Evolutionary conservation across 345 rosid species (phyloP), one percentile per base, ranked within the genome.

Genomic region (Hypericum perforatum): DNA sequence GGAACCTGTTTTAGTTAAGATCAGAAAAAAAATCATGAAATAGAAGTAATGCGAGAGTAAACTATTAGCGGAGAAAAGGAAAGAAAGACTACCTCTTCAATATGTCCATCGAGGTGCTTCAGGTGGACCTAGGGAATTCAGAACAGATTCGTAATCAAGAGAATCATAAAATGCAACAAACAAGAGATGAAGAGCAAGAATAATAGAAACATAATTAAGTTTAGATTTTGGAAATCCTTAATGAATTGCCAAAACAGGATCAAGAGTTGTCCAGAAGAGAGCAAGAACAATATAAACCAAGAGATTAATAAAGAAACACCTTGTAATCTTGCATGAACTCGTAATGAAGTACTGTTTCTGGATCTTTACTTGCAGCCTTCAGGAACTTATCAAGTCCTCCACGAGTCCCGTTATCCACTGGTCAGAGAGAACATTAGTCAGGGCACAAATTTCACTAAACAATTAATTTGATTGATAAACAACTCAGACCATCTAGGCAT

Each of bases 301-400:
- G 57, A 42, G 12, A 53, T 52, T 11, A 49, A 43, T 43, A 9
- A 43, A 58, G 22, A 65, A 48, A 57, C 63, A 87, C 96, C 98
- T 91, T 91, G 77, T 87, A 91, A 70, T 91, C 97, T 76, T 90
- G 97, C 97, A 90, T 90, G 70, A 86, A 90, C 78, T 90, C 97
- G 15, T 90, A 90, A 63, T 86, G 95, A 47, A 86, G 85, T 72
- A 91, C 98, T 10, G 94, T 91, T 70, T 86, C 92, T 37, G 96
- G 96, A 56, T 84, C 92, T 64, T 70, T 73, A 73, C 95, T 91
- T 59, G 98, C 94, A 32, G 87, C 96, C 63, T 82, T 84, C 40
- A 86, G 71, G 74, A 91, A 91, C 70, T 86, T 91, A 77, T 86
- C 96, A 40, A 91, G 84, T 48, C 98, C 98, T 70, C 82, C 89